Evolutionary conservation across 768 basidiomycete genomes (phyloP), one percentile per base, ranked within the genome.

Genomic region (Clathrus columnatus): DNA sequence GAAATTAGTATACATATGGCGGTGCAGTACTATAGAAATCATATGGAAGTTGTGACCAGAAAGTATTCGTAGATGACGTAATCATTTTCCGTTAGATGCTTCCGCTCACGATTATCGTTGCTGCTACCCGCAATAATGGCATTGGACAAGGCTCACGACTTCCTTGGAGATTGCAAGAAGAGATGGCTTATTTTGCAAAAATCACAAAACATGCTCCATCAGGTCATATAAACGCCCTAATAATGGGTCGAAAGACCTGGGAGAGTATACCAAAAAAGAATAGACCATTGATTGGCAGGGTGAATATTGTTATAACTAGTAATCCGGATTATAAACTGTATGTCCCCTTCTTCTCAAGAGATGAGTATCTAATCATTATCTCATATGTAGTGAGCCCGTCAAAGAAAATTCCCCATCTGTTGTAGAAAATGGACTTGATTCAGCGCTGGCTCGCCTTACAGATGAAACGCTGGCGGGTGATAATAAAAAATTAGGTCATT

Each of bases 181-280:
- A 99, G 66, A 84, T 97, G 79, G 83, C 85, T 50, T 96, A 95
- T 69, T 99, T 99, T 67, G 83, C 85, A n/a, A 76, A 79, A 51
- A 83, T 85, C 66, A 89, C 89, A 28, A 79, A 80, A 5, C 71
- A 67, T 36, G 79, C 82, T 28, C 80, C 83, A 5, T 69, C 75
- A 32, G 77, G 73, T 5, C 66, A 63, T 45, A 71, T 66, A 56
- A 98, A 97, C 69, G 82, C 79, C 1, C 85, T 97, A 18, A 72
- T 97, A 54, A 97, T 99, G 95, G 96, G 96, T 11, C 78, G 95
- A 54, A 92, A 89, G 64, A 95, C 93, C 14, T 99, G 96, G 96
- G 92, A 97, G 71, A 90, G 90, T 66, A 97, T 99, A 53, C 95
- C 96, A 7, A 60, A 65, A 18, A 88, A 83, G 67, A 88, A 86